Conservation (phyloP, 148 eudicot species). For the Silene latifolia region DNA sequence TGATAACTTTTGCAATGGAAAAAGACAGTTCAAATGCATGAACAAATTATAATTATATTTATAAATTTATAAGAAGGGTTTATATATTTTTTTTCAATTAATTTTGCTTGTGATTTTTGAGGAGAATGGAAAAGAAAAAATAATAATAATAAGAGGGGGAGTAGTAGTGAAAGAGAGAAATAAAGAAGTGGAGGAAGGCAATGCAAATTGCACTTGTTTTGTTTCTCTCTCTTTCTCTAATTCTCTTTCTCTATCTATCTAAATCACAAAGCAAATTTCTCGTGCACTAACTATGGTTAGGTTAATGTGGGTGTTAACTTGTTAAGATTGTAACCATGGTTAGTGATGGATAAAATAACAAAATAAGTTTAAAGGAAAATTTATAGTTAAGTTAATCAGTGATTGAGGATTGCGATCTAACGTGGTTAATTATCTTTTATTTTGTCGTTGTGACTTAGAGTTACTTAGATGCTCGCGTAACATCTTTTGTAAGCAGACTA, state of each 20-base stretch:
- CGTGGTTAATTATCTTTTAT: too few relatives aligned
- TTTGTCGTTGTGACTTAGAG: too few relatives aligned
- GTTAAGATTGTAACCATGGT: slow-evolving; percentile 27
- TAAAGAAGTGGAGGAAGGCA: neutral
- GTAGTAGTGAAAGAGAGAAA: slow-evolving; percentile 5
- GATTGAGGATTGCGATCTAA: too few relatives aligned
- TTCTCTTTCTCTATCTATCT: slow-evolving; percentile 7
- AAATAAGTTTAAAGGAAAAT: too few relatives aligned
- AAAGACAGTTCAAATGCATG: slow-evolving; percentile 16
- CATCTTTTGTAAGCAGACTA: too few relatives aligned
- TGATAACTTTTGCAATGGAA: neutral
- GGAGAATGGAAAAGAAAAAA: neutral
- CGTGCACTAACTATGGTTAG: slow-evolving; percentile 29
- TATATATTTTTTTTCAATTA: neutral
- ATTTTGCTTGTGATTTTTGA: neutral
- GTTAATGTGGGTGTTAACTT: neutral
- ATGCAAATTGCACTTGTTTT: slow-evolving; percentile 9
- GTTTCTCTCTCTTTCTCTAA: neutral
- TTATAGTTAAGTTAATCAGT: too few relatives aligned
- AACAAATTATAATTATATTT: neutral
- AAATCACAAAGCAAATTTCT: slow-evolving; percentile 29
- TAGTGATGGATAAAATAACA: neutral
- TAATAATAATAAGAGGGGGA: neutral
- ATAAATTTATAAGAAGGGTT: neutral
- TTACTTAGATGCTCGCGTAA: too few relatives aligned